These are phyloP conservation scores for Microdochium bolleyi DNA, from an alignment of 2,329 filamentous ascomycete species.

Conservation along the genomic window DNA sequence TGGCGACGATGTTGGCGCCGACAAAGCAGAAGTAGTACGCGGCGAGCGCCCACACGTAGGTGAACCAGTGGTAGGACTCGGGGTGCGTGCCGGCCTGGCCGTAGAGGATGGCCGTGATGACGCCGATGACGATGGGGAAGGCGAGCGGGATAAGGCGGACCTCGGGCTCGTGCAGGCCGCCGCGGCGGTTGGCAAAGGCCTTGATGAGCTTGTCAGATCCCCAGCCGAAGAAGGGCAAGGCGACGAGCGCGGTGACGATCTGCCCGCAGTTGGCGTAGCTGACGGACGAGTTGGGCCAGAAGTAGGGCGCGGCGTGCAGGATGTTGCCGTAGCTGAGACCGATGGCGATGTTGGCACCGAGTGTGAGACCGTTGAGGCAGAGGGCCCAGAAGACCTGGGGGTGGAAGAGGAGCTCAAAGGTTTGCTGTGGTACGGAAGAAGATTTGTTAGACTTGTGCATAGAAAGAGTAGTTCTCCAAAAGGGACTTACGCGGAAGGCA, in stretches of 20 bases:
- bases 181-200: constrained; percentile 1
- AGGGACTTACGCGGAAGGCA: constrained; percentile 5
- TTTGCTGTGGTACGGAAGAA: constrained; percentile 11
- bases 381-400: constrained; percentile 13
- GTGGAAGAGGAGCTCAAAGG: constrained; percentile 24
- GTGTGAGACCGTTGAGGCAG: constrained; percentile 12
- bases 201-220: constrained; percentile 9
- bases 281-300: constrained; percentile 6
- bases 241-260: constrained; percentile 9
- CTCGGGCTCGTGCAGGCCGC: constrained; percentile 4
- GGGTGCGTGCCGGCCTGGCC: constrained; percentile 22
- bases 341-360: constrained; percentile 15
- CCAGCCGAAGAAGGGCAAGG: constrained; percentile 10
- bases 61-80: constrained; percentile 22
- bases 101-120: constrained; percentile 5
- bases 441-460: no score
- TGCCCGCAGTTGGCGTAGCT: constrained; percentile 11
- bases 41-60: constrained; percentile 16
- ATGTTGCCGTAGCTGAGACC: constrained; percentile 11
- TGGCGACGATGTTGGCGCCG: constrained; percentile 14
- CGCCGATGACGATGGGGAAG: constrained; percentile 1
- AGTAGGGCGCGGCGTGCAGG: constrained; percentile 10
- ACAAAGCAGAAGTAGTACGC: constrained; percentile 17
- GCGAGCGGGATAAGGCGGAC: constrained; percentile 21
- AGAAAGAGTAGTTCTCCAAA: no score